Evolutionary conservation across 2,329 filamentous ascomycete genomes (phyloP).

Genomic region (Monosporascus sp.): DNA sequence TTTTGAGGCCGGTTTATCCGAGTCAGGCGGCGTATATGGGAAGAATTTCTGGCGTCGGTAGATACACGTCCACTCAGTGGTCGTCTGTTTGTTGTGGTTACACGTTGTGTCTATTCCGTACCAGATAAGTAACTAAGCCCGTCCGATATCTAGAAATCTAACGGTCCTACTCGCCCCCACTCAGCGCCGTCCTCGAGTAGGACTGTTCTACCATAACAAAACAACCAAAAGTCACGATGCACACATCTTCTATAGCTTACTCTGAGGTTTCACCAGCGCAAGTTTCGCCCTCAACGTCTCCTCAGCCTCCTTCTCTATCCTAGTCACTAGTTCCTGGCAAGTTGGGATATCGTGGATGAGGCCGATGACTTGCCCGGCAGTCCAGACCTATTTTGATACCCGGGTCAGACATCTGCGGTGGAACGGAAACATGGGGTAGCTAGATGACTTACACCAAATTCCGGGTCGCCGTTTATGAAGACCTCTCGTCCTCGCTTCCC

Average conservation of each 20-base stretch:
- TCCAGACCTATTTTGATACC: slow-evolving; percentile 68
- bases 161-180: too few species aligned
- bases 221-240: neutral
- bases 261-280: slow-evolving; percentile 47
- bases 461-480: slow-evolving; percentile 84
- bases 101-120: too few species aligned
- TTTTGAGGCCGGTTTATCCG: too few species aligned
- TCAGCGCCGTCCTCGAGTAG: too few species aligned
- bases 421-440: neutral
- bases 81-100: too few species aligned
- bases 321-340: slow-evolving; percentile 60
- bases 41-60: too few species aligned
- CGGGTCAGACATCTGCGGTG: neutral
- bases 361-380: slow-evolving; percentile 90
- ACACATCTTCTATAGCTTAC: slow-evolving; percentile 48
- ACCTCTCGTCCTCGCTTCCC: slow-evolving; percentile 88
- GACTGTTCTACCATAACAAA: neutral
- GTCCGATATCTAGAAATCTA: too few species aligned
- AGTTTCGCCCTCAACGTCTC: slow-evolving; percentile 57
- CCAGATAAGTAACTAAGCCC: too few species aligned
- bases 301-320: slow-evolving; percentile 75
- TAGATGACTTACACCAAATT: slow-evolving; percentile 68
- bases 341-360: slow-evolving; percentile 79
- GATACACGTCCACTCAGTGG: too few species aligned
- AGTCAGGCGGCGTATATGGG: too few species aligned